Base-by-base conservation (phyloP, 805 yeast genomes). In the Brettanomyces sp. region DNA sequence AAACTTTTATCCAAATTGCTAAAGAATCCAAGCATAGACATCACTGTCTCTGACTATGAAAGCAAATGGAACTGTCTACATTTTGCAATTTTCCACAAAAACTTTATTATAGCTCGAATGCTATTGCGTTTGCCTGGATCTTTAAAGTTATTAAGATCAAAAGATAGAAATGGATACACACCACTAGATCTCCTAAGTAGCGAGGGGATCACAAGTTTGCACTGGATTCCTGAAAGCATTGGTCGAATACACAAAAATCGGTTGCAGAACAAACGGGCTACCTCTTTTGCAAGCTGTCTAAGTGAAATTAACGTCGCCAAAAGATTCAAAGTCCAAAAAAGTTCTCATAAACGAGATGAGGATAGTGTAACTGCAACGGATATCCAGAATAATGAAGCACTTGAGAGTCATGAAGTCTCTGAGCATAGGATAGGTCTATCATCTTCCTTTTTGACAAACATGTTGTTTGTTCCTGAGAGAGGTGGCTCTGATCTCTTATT, bases 61-160 rank as follows among this genome's bases (percentile, higher is more conserved):
- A 86, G 77, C 57, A 84, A 87, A 2, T 89, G 95, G 83, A 84
- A 85, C 39, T 77, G 87, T 24, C 67, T 90, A 28, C 96, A 90
- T 60, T 75, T 79, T 49, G 77, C 88, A 4, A 65, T 85, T 12
- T 76, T 69, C 52, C 65, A 74, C 50, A 84, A 79, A 33, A 69
- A 82, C 45, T 63, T 82, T 38, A 56, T 72, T 18, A 74, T 83
- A 56, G 79, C 82, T 8, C 72, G 69, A 45, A 60, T 63, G 6
- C 52, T 79, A 8, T 45, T 77, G 8, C 46, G 55, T 4, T 36
- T 52, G 3, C 41, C 48, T 3, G 48, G 45, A 33, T 48, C 49
- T 14, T 56, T 62, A 12, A 56, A 63, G 1, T 58, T 80, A 8
- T 57, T 82, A 30, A 70, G 72, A 36, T 65, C 75, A 28, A 81